Conservation (phyloP, 2,329 filamentous ascomycete species). For the Stagonosporopsis tanaceti region DNA sequence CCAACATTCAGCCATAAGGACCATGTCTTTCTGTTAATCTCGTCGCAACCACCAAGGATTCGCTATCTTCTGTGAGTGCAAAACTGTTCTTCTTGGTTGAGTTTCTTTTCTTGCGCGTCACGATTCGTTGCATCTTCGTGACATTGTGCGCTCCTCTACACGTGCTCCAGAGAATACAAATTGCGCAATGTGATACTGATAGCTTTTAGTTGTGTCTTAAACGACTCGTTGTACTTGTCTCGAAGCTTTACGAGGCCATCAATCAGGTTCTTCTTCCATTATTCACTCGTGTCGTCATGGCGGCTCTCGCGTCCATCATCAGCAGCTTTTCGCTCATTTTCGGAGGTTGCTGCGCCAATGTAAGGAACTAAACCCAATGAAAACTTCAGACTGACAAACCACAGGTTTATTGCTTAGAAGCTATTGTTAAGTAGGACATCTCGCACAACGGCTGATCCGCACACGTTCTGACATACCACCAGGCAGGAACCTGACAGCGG, state of each 20-base stretch:
- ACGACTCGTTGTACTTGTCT: background rate
- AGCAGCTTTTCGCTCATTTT: conserved; percentile 86
- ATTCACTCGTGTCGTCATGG: conserved; percentile 32
- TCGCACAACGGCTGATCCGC: background rate
- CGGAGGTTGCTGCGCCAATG: conserved; percentile 94
- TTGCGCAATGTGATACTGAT: background rate
- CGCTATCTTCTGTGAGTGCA: background rate
- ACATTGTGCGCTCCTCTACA: background rate
- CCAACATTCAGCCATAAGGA: background rate
- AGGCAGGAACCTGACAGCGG: conserved; percentile 87
- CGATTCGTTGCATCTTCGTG: background rate
- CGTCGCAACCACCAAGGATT: background rate
- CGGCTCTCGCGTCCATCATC: conserved; percentile 46
- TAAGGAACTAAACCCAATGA: conserved; percentile 53
- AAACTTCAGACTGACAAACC: conserved; percentile 26
- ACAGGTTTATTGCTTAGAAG: conserved; percentile 93
- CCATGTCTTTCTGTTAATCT: background rate
- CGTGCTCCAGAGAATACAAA: background rate
- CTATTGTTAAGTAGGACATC: conserved; percentile 84
- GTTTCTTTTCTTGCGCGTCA: background rate
- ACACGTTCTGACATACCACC: conserved; percentile 26
- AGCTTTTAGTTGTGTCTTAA: background rate
- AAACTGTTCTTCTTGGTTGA: background rate
- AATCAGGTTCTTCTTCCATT: background rate
- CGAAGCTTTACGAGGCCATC: background rate